Percentiles rank a stretch among this genome's conserved stretches.
These are phyloP conservation scores for Areca catechu DNA, from an alignment of 176 grass and related monocot species.

Conservation along the genomic window DNA sequence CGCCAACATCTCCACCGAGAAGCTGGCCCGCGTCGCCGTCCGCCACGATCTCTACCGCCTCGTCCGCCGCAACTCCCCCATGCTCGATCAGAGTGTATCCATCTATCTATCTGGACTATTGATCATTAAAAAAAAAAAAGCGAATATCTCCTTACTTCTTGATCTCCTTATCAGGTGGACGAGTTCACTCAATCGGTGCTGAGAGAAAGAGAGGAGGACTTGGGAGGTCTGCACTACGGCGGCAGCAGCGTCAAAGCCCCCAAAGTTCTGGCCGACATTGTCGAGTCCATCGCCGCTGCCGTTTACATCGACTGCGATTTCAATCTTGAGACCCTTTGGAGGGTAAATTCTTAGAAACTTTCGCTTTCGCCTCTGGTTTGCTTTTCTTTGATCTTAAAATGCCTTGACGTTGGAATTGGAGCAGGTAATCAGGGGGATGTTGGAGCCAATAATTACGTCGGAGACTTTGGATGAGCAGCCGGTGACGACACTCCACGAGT, in stretches of 20 bases:
- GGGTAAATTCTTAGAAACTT: slow-evolving; percentile 23
- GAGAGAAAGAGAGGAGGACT: slow-evolving; percentile 30
- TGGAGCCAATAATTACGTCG: slow-evolving; percentile 67
- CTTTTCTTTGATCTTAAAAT: not conserved
- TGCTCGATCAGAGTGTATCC: slow-evolving; percentile 46
- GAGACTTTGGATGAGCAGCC: slow-evolving; percentile 78
- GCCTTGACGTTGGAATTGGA: no score
- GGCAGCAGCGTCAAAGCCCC: slow-evolving; percentile 47
- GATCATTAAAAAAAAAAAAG: no score
- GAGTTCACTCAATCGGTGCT: slow-evolving; percentile 43
- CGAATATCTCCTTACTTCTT: no score
- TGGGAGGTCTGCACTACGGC: slow-evolving; percentile 29
- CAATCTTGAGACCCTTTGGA: slow-evolving; percentile 62
- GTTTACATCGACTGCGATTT: slow-evolving; percentile 75
- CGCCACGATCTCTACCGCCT: slow-evolving; percentile 47
- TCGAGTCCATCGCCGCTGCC: slow-evolving; percentile 57
- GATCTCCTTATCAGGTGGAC: slow-evolving; percentile 28
- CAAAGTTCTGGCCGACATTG: slow-evolving; percentile 76
- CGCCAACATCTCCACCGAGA: slow-evolving; percentile 75
- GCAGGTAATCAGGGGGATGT: slow-evolving; percentile 46
- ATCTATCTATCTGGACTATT: not conserved
- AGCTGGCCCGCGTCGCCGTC: slow-evolving; percentile 57
- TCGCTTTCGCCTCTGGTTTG: not conserved
- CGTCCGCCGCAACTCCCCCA: slow-evolving; percentile 42
- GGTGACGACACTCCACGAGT: slow-evolving; percentile 43